Evolutionary conservation across 495 filamentous ascomycete genomes (phyloP).

Genomic region (Talaromyces ruber): DNA sequence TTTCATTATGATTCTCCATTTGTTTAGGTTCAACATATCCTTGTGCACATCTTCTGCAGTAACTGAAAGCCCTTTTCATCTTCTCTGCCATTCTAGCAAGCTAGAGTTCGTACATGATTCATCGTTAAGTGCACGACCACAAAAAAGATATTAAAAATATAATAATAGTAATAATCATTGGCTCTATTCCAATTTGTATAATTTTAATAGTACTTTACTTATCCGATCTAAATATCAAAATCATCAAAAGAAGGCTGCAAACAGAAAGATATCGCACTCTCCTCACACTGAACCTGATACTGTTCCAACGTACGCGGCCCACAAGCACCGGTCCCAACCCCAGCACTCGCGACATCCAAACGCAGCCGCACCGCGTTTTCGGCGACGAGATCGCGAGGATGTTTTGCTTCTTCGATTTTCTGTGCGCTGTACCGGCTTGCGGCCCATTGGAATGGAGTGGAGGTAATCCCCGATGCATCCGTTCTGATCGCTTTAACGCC

Average conservation of each 20-base stretch:
- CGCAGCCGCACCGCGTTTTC: slow-evolving; percentile 46
- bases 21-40: neutral
- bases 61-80: too few relatives aligned
- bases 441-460: slow-evolving; percentile 34
- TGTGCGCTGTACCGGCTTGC: slow-evolving; percentile 41
- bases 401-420: slow-evolving; percentile 47
- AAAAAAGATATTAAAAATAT: too few relatives aligned
- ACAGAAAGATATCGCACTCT: slow-evolving; percentile 3
- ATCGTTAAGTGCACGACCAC: too few relatives aligned
- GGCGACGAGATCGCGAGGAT: slow-evolving; percentile 52
- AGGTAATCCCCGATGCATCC: neutral
- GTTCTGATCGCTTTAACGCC: slow-evolving; percentile 23
- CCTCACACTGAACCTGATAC: slow-evolving; percentile 24
- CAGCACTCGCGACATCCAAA: slow-evolving; percentile 47
- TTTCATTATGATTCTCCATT: neutral
- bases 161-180: too few relatives aligned
- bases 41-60: too few relatives aligned
- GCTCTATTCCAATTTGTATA: too few relatives aligned
- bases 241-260: neutral
- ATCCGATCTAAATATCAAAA: neutral
- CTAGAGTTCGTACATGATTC: too few relatives aligned
- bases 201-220: too few relatives aligned
- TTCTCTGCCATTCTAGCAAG: too few relatives aligned
- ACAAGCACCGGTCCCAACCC: slow-evolving; percentile 52
- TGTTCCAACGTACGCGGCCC: slow-evolving; percentile 49